Base-by-base conservation (phyloP, 345 rosid species). In the Pistacia atlantica region DNA sequence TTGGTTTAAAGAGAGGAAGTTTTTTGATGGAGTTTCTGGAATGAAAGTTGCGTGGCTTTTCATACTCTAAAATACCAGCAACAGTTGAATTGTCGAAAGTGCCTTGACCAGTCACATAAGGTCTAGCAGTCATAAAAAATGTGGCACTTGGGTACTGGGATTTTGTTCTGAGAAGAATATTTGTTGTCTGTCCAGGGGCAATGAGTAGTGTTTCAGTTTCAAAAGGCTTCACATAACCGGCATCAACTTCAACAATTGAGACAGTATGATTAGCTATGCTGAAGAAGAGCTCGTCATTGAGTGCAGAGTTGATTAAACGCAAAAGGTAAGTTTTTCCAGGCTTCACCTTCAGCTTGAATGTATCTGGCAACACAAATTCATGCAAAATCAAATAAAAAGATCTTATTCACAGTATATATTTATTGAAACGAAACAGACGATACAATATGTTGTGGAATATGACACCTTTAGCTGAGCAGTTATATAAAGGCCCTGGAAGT, bases 401-500 rank as follows among this genome's bases (percentile, higher is more conserved):
- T 33, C 20, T 56, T 8, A 42, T 35, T 11, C 11, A 3, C 25
- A 9, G 37, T 22, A 35, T 1, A 5, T 6, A 42, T 37, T 3
- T 37, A 37, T 37, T 37, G 42, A 37, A 37, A 37, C 3, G 42
- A 2, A 37, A 5, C 42, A 37, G 42, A 37, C 5, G 2, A 37
- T 37, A 2, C 42, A 37, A 37, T 22, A 37, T 42, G 45, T 42
- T 42, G 45, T 42, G 45, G 45, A 6, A 42, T 11, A 4, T 49
- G 13, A 9, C 75, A 91, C 95, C 95, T 68, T 90, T 89, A 22
- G 89, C 78, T 1, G 96, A 94, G 81, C 97, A 92, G 74, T 92
- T 92, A 74, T 94, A 89, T 28, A 90, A 69, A 4, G 91, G 93
- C 66, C 98, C 98, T 46, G 96, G 91, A 68, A 87, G 86, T 18